A percentile compares a stretch with the other conserved stretches of the same genome.
phyloP scores from a whole-genome alignment of 768 basidiomycete species.

The Leccinum boreale region DNA sequence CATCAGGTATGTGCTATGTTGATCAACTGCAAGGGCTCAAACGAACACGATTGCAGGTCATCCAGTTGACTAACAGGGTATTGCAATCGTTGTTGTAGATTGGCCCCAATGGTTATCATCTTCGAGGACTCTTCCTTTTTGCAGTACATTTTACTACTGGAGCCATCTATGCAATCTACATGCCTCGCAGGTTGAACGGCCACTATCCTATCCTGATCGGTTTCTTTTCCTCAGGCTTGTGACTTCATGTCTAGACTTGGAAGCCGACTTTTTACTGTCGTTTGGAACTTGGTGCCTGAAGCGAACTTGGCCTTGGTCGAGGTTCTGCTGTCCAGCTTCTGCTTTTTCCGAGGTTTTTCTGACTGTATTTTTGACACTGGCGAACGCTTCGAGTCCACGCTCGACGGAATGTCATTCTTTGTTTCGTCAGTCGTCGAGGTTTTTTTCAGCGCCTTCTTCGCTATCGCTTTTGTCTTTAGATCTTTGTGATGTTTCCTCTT shows the following conservation, averaged over 20 bases:
- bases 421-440: background rate
- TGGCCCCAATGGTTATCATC: background rate
- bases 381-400: background rate
- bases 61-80: constrained; percentile 61
- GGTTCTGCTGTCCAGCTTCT: constrained; percentile 6
- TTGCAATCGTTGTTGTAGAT: constrained; percentile 53
- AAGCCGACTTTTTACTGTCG: background rate
- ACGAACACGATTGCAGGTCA: constrained; percentile 44
- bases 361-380: background rate
- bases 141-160: constrained; percentile 5
- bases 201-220: constrained; percentile 4
- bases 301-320: background rate
- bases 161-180: constrained; percentile 8
- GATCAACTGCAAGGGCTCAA: background rate
- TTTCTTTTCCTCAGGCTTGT: background rate
- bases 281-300: background rate
- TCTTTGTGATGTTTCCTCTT: constrained; percentile 50
- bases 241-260: constrained; percentile 1
- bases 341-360: constrained; percentile 16
- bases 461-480: constrained; percentile 39
- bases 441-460: constrained; percentile 28
- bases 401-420: background rate
- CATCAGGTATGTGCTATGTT: constrained; percentile 55
- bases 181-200: background rate
- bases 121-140: constrained; percentile 1